Base-by-base conservation (phyloP, 2,329 filamentous ascomycete species). In the Leptodontidium sp. region DNA sequence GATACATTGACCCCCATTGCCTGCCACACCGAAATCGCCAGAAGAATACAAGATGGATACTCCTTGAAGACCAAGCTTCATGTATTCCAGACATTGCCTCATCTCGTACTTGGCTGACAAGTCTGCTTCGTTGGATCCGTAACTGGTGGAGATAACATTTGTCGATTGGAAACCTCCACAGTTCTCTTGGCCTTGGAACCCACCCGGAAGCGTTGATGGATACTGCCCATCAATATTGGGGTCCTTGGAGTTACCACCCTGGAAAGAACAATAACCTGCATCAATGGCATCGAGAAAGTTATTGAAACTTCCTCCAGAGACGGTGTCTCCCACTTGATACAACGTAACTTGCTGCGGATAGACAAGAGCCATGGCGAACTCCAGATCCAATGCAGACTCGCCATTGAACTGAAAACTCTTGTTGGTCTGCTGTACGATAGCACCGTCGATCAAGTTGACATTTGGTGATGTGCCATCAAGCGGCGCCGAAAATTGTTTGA, bases 111-210 rank as follows among this genome's bases (percentile, higher is more conserved):
- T 78, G 6, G 80, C 78, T 0, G 84, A 82, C 8, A 85, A 77
- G 62, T 84, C 82, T n/a, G 79, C 82, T 77, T 88, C 86, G 70
- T 85, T 84, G 12, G 84, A 83, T 14, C 81, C 81, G 75, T 88
- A 89, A 24, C 83, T 85, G 21, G 85, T 85, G 29, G 82, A 84
- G 65, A 88, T 84, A 68, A 88, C 86, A 67, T 87, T 86, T 4
- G 86, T 83, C 6, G 83, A 75, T 4, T 78, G 71, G 62, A 79
- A 81, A 3, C 74, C 78, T 49, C 85, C 84, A 74, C 85, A 87
- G 65, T 81, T 78, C 67, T 82, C 76, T n/a, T 78, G 69, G 4
- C 80, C 80, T 58, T 81, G 76, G 71, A 82, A 84, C 72, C 68
- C 77, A 71, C 66, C 76, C 24, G 66, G 69, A 5, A 52, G 53